Conservation (phyloP, 2,329 filamentous ascomycete species). For the Penicillium digitatum region DNA sequence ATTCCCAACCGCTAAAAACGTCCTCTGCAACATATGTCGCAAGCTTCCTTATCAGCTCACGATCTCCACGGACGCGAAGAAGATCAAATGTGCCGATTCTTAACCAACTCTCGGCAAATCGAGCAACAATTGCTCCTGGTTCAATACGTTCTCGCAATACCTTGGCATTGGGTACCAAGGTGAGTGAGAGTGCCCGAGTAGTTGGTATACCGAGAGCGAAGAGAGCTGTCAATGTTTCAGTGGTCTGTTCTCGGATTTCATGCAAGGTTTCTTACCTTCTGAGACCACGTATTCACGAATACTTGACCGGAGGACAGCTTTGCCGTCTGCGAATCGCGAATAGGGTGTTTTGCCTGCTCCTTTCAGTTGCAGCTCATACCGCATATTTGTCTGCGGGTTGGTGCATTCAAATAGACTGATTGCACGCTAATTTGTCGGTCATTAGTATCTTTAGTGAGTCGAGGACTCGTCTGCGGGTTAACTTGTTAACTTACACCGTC, state of each 20-base stretch:
- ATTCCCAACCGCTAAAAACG: slow-evolving; percentile 82
- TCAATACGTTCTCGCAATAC: slow-evolving; percentile 78
- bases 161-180: slow-evolving; percentile 65
- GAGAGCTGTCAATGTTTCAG: slow-evolving; percentile 46
- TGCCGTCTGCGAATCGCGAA: slow-evolving; percentile 92
- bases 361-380: slow-evolving; percentile 91
- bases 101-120: slow-evolving; percentile 89
- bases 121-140: slow-evolving; percentile 85
- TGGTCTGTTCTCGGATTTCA: background rate
- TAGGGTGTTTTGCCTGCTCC: slow-evolving; percentile 92
- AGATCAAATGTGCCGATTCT: slow-evolving; percentile 95
- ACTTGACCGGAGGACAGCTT: slow-evolving; percentile 85
- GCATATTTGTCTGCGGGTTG: slow-evolving; percentile 64
- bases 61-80: slow-evolving; percentile 75
- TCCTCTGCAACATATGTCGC: slow-evolving; percentile 83
- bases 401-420: slow-evolving; percentile 91
- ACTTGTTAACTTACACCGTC: slow-evolving; percentile 59
- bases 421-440: slow-evolving; percentile 52
- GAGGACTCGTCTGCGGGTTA: background rate
- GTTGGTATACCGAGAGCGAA: slow-evolving; percentile 81
- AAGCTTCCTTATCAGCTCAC: slow-evolving; percentile 66
- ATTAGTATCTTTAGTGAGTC: slow-evolving; percentile 1
- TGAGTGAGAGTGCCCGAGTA: slow-evolving; percentile 80
- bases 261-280: slow-evolving; percentile 54
- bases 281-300: slow-evolving; percentile 93